Percentiles rank a stretch among this genome's conserved stretches.
These are phyloP conservation scores for Paramecium octaurelia DNA, from an alignment of 73 alveolate genomes.

Conservation along the genomic window DNA sequence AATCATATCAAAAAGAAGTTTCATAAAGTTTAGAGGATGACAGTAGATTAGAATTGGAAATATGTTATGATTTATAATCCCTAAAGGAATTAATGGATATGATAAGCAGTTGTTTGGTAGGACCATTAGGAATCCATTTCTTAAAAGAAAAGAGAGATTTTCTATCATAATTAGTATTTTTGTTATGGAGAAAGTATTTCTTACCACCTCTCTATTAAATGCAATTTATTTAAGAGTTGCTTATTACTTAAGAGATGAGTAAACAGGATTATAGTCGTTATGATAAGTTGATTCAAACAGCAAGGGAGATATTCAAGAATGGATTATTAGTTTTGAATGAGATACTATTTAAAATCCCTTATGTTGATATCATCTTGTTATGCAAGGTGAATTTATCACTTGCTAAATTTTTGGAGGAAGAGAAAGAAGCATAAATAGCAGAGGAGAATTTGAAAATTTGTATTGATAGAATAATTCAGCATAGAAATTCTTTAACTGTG, in stretches of 20 bases:
- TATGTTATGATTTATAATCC: conserved; percentile 65
- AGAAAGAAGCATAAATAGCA: conserved; percentile 71
- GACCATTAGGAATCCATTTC: conserved; percentile 77
- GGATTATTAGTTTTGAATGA: conserved; percentile 65
- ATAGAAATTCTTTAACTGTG: conserved; percentile 68
- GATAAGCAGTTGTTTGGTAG: conserved; percentile 68
- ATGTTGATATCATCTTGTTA: conserved; percentile 68
- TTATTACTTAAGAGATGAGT: conserved; percentile 64
- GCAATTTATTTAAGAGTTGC: conserved; percentile 67
- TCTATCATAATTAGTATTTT: conserved; percentile 61
- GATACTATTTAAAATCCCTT: conserved; percentile 64
- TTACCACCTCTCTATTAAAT: conserved; percentile 62
- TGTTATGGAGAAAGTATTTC: conserved; percentile 66
- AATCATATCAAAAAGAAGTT: conserved; percentile 50
- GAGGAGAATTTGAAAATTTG: conserved; percentile 72
- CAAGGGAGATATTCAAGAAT: conserved; percentile 64
- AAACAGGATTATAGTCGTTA: conserved; percentile 52
- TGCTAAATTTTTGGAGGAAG: conserved; percentile 72
- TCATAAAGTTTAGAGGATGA: conserved; percentile 46
- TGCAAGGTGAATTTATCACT: conserved; percentile 69
- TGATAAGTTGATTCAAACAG: conserved; percentile 59
- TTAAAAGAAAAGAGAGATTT: conserved; percentile 67
- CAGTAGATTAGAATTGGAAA: conserved; percentile 47
- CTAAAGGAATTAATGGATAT: conserved; percentile 66
- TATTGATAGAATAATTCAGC: conserved; percentile 62